Evolutionary conservation across 2,329 filamentous ascomycete species (phyloP).

Genomic region (Aureobasidium sp.): DNA sequence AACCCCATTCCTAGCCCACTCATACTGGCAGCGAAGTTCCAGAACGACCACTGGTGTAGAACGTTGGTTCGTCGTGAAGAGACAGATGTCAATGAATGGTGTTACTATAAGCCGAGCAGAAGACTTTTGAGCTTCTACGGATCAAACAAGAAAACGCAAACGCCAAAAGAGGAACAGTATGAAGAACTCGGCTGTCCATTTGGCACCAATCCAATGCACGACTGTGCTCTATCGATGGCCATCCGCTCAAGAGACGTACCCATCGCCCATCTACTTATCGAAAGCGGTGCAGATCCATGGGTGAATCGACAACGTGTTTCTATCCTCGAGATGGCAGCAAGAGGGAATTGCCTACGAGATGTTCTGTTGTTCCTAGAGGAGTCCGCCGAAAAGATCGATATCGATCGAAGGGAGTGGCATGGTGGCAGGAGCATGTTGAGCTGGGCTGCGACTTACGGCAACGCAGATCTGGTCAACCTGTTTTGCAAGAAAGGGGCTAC

Average conservation of each 20-base stretch:
- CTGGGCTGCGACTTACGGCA: constrained; percentile 1
- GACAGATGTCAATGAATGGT: constrained; percentile 2
- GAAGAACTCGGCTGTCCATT: neutral
- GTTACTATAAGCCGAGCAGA: neutral
- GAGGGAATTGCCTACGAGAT: neutral
- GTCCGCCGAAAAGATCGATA: neutral
- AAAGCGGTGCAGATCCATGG: constrained; percentile 6
- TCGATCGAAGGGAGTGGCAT: neutral
- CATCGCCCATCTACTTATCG: neutral
- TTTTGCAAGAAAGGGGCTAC: neutral
- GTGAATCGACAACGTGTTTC: constrained; percentile 4
- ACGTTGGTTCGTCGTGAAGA: neutral
- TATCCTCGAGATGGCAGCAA: neutral
- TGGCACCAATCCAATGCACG: neutral
- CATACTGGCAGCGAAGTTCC: neutral
- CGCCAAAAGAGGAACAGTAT: neutral
- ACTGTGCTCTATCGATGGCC: constrained; percentile 1
- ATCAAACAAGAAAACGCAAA: neutral
- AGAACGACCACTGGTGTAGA: neutral
- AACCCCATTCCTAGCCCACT: constrained; percentile 5
- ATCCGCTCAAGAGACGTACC: neutral
- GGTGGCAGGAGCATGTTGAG: neutral
- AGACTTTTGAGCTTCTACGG: constrained; percentile 2
- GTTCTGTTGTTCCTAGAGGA: neutral
- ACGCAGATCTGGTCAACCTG: neutral